phyloP scores from a whole-genome alignment of 2,329 filamentous ascomycete genomes.

The Colletotrichum magnum region DNA sequence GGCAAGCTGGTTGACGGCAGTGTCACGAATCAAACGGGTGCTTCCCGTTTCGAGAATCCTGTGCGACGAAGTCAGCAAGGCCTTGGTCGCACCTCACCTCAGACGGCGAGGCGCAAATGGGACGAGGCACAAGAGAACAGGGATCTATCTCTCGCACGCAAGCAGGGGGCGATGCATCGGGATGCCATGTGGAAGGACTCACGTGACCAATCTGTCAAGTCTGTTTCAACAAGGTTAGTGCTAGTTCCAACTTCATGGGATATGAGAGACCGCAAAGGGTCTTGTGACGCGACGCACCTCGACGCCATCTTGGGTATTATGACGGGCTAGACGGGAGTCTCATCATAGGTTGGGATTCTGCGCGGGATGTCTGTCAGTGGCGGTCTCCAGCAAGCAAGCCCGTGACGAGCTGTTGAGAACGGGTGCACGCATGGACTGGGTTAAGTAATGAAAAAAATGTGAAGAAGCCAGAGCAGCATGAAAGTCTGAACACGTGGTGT shows the following conservation, averaged over 20 bases:
- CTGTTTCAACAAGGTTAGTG: constrained; percentile 60
- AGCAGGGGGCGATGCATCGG: not conserved
- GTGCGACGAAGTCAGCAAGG: constrained; percentile 33
- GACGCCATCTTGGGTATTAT: constrained; percentile 67
- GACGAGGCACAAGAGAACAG: constrained; percentile 4
- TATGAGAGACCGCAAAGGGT: constrained; percentile 16
- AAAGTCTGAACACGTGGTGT: constrained; percentile 35
- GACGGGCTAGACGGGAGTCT: constrained; percentile 42
- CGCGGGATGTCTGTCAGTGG: constrained; percentile 4
- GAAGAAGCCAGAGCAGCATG: constrained; percentile 1
- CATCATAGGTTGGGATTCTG: constrained; percentile 40
- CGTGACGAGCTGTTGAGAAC: not conserved
- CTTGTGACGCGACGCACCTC: constrained; percentile 56
- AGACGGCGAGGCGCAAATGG: not conserved
- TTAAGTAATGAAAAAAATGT: constrained; percentile 3
- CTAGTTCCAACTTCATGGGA: constrained; percentile 43
- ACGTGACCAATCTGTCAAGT: constrained; percentile 90
- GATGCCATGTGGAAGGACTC: constrained; percentile 60
- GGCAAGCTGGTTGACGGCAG: constrained; percentile 94
- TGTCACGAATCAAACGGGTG: constrained; percentile 95
- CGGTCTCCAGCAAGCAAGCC: not conserved
- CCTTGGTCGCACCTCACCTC: not conserved
- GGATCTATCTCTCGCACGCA: not conserved
- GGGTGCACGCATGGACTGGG: constrained; percentile 21
- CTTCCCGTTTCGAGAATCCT: constrained; percentile 98